Evolutionary conservation across 441 rosid species (phyloP).

Genomic region (Brassica hybrid): DNA sequence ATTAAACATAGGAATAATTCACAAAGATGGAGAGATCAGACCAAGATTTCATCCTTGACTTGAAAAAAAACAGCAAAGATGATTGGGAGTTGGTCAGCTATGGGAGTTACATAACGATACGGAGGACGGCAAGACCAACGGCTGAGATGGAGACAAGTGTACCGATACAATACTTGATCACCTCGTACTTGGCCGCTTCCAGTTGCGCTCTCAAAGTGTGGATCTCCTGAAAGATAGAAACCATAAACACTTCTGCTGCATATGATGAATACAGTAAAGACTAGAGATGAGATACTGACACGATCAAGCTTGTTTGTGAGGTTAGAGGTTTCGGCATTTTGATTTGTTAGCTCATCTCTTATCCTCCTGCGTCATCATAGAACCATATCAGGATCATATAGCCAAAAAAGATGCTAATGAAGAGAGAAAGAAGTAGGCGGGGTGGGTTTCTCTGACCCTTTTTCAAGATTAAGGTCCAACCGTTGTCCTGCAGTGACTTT

Average conservation of each 20-base stretch:
- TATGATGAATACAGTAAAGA: background rate
- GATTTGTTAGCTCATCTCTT: slow-evolving; percentile 64
- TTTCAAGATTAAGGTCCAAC: slow-evolving; percentile 70
- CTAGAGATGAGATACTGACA: slow-evolving; percentile 37
- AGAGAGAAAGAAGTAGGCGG: background rate
- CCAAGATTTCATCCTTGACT: slow-evolving; percentile 32
- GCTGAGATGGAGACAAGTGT: slow-evolving; percentile 69
- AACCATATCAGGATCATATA: slow-evolving; percentile 11
- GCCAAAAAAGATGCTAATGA: background rate
- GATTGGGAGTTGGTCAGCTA: slow-evolving; percentile 33
- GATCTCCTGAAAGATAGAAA: slow-evolving; percentile 52
- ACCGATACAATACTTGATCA: slow-evolving; percentile 69
- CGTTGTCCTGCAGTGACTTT: slow-evolving; percentile 71
- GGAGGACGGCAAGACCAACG: slow-evolving; percentile 63
- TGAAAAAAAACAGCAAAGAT: slow-evolving; percentile 32
- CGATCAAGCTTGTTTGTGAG: slow-evolving; percentile 76
- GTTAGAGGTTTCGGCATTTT: slow-evolving; percentile 56
- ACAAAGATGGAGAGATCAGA: slow-evolving; percentile 31
- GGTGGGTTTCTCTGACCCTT: slow-evolving; percentile 47
- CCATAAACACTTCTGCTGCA: background rate
- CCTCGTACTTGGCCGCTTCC: slow-evolving; percentile 69
- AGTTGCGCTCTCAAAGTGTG: slow-evolving; percentile 64
- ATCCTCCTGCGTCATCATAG: slow-evolving; percentile 51
- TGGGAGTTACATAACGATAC: slow-evolving; percentile 50
- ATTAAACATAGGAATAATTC: slow-evolving; percentile 23